Evolutionary conservation across 1,139 yeast species (phyloP), one percentile per base, ranked within the genome.

Genomic region (Hyphopichia burtonii): DNA sequence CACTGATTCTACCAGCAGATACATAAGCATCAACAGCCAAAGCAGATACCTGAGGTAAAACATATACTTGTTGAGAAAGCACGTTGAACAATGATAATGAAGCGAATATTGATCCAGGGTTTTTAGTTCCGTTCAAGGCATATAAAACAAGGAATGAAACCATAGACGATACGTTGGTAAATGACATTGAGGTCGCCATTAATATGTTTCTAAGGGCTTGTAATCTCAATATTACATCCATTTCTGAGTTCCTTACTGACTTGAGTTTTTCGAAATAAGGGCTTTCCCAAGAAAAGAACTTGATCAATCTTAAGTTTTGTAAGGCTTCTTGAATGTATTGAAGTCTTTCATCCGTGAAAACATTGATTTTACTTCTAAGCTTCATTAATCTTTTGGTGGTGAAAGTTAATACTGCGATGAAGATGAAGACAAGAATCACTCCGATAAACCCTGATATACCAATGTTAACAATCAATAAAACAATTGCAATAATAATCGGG

Each of bases 71-170:
- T 41, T 66, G 68, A 4, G 81, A 59, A 49, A 78, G 67, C 31
- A 81, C 74, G 51, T 83, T 83, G 68, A 89, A 90, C 43, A 87
- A 72, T 0, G 94, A 77, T 41, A 90, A 69, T 11, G 96, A 84
- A 0, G 96, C 78, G 57, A 90, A 90, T n/a, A 89, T 80, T 30
- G 76, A 67, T 2, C 89, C 91, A 1, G 95, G 83, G 46, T 73
- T 71, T 49, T 80, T 73, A n/a, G 55, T 55, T 19, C 70, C 63
- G 12, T 50, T 38, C 4, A 49, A 31, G 4, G 47, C 48, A 33
- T 47, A 52, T 11, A 52, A 40, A 4, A 46, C 48, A 41, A 52
- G 39, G 35, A 52, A 51, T 1, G 52, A 39, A 11, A 50, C 48
- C 42, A 49, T 39, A 8, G 53, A 44, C 5, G 48, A 35, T 12